phyloP scores from a whole-genome alignment of 2,329 filamentous ascomycete genomes.

The Fusarium albidum region DNA sequence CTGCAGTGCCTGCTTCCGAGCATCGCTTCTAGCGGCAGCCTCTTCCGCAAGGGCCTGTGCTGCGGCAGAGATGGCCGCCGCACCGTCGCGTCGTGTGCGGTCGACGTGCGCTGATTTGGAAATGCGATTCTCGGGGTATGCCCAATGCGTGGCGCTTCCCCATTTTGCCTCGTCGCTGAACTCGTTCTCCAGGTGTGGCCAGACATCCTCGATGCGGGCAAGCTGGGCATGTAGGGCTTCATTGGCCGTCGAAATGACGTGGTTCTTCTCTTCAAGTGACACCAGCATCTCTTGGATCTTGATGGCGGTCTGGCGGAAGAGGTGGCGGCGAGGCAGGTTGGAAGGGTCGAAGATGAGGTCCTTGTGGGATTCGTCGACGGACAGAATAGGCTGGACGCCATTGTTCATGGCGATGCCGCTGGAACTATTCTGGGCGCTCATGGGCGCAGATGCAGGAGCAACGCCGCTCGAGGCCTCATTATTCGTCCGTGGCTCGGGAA shows the following conservation, averaged over 20 bases:
- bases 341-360: conserved; percentile 60
- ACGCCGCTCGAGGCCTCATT: conserved; percentile 55
- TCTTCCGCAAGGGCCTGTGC: conserved; percentile 83
- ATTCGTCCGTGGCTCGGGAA: conserved; percentile 54
- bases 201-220: conserved; percentile 83
- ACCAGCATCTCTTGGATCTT: conserved; percentile 86
- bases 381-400: conserved; percentile 47
- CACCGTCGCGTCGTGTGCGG: conserved; percentile 79
- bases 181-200: conserved; percentile 85
- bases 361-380: conserved; percentile 54
- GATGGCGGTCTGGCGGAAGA: conserved; percentile 80
- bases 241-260: conserved; percentile 92
- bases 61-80: conserved; percentile 78
- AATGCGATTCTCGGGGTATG: conserved; percentile 85
- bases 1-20: conserved; percentile 81
- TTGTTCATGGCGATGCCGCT: conserved; percentile 50
- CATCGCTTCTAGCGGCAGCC: conserved; percentile 83
- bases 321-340: conserved; percentile 72
- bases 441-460: conserved; percentile 54
- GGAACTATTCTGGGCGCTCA: conserved; percentile 60
- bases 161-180: conserved; percentile 95
- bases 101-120: conserved; percentile 72
- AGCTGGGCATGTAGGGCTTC: conserved; percentile 88
- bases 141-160: conserved; percentile 94
- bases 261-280: conserved; percentile 96